Conservation (phyloP, 371 early-diverging fungal genomes). For the Rhizopus arrhizus region DNA sequence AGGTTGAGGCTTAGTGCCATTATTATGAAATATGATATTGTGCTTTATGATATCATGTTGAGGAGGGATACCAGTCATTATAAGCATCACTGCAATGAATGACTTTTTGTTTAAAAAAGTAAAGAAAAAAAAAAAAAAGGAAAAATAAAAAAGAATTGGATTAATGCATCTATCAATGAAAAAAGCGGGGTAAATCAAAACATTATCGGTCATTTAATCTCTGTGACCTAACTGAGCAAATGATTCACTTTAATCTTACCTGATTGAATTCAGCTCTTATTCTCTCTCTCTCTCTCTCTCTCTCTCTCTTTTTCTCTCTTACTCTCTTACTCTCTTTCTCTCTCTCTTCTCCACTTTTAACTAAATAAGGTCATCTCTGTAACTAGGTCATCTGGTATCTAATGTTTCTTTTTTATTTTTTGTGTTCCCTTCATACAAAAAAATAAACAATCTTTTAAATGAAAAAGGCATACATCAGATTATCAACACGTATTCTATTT, state of each 20-base stretch:
- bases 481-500: neutral
- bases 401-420: neutral
- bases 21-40: conserved; percentile 11
- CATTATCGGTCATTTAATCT: conserved; percentile 7
- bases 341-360: neutral
- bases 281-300: neutral
- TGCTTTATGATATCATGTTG: conserved; percentile 14
- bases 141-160: conserved; percentile 9
- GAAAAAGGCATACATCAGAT: neutral
- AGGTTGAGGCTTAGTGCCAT: neutral
- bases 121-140: conserved; percentile 8
- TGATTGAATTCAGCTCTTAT: too few relatives aligned
- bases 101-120: conserved; percentile 1
- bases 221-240: neutral
- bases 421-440: neutral
- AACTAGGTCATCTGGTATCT: conserved; percentile 1
- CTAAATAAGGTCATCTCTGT: conserved; percentile 3
- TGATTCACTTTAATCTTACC: neutral
- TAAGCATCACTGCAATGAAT: conserved; percentile 12
- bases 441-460: neutral
- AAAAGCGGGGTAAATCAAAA: conserved; percentile 26
- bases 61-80: conserved; percentile 12
- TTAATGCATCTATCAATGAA: conserved; percentile 5
- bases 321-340: too few relatives aligned
- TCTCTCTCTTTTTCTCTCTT: neutral